These are phyloP conservation scores for Chaetomiaceae sp. DNA, from an alignment of 2,329 filamentous ascomycete species.

Conservation along the genomic window DNA sequence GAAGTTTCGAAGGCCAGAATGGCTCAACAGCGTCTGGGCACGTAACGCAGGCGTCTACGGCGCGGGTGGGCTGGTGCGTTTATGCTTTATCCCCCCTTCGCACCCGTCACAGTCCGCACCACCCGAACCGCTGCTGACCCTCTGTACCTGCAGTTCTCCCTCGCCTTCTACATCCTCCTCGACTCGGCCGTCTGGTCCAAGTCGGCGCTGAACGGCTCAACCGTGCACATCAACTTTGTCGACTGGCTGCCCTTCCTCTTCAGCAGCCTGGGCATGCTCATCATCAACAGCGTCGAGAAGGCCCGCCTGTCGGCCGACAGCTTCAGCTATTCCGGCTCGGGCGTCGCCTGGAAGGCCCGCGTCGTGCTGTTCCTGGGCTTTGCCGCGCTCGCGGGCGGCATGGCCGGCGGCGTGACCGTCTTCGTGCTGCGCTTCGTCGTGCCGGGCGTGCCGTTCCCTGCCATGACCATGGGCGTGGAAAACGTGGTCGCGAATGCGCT, in stretches of 20 bases:
- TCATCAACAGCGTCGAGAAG: slow-evolving; percentile 66
- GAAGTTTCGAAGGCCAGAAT: slow-evolving; percentile 61
- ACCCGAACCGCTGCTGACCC: slow-evolving; percentile 5
- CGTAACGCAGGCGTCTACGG: slow-evolving; percentile 59
- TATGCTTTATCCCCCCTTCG: not conserved
- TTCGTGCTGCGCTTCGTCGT: slow-evolving; percentile 61
- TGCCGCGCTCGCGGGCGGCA: slow-evolving; percentile 57
- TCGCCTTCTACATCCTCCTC: slow-evolving; percentile 64
- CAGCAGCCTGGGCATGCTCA: slow-evolving; percentile 61
- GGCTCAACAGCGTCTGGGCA: slow-evolving; percentile 58
- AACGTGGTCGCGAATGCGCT: slow-evolving; percentile 60
- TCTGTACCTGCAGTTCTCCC: slow-evolving; percentile 47
- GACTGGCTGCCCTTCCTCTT: slow-evolving; percentile 67
- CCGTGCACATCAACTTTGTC: slow-evolving; percentile 59
- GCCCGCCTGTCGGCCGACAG: slow-evolving; percentile 56
- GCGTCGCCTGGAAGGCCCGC: slow-evolving; percentile 63
- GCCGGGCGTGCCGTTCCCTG: slow-evolving; percentile 50
- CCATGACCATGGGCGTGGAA: slow-evolving; percentile 58
- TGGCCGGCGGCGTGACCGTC: slow-evolving; percentile 63
- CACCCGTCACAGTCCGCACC: not conserved
- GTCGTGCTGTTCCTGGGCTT: slow-evolving; percentile 63
- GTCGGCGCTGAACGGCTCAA: slow-evolving; percentile 51
- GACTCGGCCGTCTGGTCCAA: slow-evolving; percentile 63
- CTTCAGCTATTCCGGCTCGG: slow-evolving; percentile 56
- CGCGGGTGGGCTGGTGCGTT: slow-evolving; percentile 56